These are phyloP conservation scores for Neofusicoccum ribis DNA, from an alignment of 2,329 filamentous ascomycete genomes.

Conservation along the genomic window DNA sequence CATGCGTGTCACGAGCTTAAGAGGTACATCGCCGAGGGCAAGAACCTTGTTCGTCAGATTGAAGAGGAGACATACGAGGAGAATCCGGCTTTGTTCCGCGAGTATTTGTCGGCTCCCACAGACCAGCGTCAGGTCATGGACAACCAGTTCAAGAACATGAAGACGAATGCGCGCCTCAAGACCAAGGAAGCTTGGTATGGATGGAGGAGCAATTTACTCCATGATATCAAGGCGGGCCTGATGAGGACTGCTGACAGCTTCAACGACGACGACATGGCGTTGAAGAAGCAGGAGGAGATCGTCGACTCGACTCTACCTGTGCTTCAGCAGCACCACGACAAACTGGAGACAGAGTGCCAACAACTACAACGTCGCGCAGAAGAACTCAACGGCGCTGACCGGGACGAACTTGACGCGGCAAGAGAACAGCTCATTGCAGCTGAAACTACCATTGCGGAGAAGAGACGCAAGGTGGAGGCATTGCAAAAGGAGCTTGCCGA, in stretches of 20 bases:
- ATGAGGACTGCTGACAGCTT: conserved; percentile 75
- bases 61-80: conserved; percentile 86
- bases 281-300: conserved; percentile 68
- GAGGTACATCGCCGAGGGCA: conserved; percentile 92
- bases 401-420: conserved; percentile 72
- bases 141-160: conserved; percentile 96
- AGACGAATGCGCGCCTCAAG: conserved; percentile 82
- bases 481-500: conserved; percentile 67
- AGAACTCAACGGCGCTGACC: conserved; percentile 77
- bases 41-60: conserved; percentile 85
- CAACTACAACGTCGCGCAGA: conserved; percentile 70
- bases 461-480: conserved; percentile 66
- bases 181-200: conserved; percentile 99
- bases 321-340: conserved; percentile 61
- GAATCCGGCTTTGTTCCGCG: conserved; percentile 86
- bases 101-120: conserved; percentile 82
- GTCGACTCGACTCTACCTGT: conserved; percentile 68
- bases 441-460: conserved; percentile 68
- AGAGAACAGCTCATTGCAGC: conserved; percentile 66
- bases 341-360: conserved; percentile 64
- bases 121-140: conserved; percentile 88
- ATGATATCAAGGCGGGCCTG: conserved; percentile 80
- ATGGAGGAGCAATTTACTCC: conserved; percentile 87
- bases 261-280: conserved; percentile 66
- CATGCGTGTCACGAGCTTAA: conserved; percentile 95